phyloP scores from a whole-genome alignment of 352 stramenopile genomes.

The Phytophthora megakarya region DNA sequence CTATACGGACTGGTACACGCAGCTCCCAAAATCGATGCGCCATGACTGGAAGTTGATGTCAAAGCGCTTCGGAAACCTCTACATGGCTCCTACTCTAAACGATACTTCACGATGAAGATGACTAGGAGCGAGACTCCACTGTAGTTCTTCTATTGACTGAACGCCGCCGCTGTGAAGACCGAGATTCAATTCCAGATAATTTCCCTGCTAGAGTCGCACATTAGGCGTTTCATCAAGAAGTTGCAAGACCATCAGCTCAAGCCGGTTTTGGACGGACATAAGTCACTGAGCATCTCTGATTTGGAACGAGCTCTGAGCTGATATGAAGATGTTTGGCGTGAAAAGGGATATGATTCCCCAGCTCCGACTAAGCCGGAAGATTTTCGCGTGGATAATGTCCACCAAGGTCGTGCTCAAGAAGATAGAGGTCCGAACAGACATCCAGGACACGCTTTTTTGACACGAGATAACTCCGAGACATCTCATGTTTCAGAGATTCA shows the following conservation, averaged over 20 bases:
- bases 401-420: background rate
- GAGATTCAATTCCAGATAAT: background rate
- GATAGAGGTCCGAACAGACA: no score
- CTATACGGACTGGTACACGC: background rate
- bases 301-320: background rate
- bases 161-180: background rate
- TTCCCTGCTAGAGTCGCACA: background rate
- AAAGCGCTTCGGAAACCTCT: background rate
- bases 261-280: background rate
- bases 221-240: background rate
- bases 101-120: conserved; percentile 1
- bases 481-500: no score
- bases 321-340: background rate
- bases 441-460: no score
- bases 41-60: background rate
- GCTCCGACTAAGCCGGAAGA: background rate
- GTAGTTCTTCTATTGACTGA: background rate
- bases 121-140: background rate
- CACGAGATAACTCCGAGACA: no score
- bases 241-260: background rate
- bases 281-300: background rate
- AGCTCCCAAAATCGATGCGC: background rate
- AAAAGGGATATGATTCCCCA: background rate
- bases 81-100: background rate
- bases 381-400: background rate